A percentile compares a stretch with the other conserved stretches of the same genome.
Conservation (phyloP, 208 protist genomes). For the Leishmania braziliensis region DNA sequence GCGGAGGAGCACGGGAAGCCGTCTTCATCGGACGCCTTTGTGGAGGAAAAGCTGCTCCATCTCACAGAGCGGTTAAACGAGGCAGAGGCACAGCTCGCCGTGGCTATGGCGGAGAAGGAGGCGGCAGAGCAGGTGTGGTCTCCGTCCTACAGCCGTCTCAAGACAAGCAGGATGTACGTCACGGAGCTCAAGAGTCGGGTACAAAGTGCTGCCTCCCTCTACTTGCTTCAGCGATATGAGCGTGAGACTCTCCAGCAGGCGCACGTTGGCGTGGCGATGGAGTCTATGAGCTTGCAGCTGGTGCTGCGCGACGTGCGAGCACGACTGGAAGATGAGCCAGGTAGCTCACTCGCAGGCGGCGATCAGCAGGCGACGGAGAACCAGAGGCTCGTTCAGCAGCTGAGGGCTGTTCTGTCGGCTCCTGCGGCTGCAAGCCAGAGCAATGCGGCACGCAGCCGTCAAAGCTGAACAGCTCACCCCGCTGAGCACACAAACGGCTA, state of each 20-base stretch:
- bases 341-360: background rate
- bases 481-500: too few relatives aligned
- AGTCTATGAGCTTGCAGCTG: slow-evolving; percentile 55
- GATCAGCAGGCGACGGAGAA: background rate
- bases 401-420: background rate
- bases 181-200: slow-evolving; percentile 46
- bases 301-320: slow-evolving; percentile 48
- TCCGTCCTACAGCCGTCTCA: slow-evolving; percentile 39
- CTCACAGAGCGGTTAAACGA: background rate
- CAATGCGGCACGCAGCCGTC: background rate
- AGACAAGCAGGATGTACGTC: slow-evolving; percentile 41
- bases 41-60: background rate
- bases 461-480: background rate
- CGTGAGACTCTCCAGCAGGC: slow-evolving; percentile 70
- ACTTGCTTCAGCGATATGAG: slow-evolving; percentile 62
- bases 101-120: slow-evolving; percentile 22
- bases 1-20: background rate
- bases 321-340: slow-evolving; percentile 18
- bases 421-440: background rate
- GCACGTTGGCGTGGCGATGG: slow-evolving; percentile 48
- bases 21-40: background rate
- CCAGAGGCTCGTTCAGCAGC: slow-evolving; percentile 2
- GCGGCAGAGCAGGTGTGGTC: slow-evolving; percentile 38
- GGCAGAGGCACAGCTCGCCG: slow-evolving; percentile 16
- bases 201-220: slow-evolving; percentile 48